Evolutionary conservation across 1,284 basidiomycete species (phyloP), one percentile per base, ranked within the genome.

Genomic region (Fereydounia khargensis): DNA sequence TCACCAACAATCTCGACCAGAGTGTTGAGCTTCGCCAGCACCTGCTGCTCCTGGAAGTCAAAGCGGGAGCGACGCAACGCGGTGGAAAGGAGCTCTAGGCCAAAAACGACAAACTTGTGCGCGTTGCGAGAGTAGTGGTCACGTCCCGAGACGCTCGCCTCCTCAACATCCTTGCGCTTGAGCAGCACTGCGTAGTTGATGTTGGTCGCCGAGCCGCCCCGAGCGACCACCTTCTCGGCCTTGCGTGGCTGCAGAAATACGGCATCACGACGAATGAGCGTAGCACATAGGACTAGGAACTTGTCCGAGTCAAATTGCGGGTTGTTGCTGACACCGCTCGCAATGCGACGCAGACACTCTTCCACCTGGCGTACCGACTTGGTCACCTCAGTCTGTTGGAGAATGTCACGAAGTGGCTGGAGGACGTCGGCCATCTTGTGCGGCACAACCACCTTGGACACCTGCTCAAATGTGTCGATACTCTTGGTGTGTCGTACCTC

Each of bases 1-100:
- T 98, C 94, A 25, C 92, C 95, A 38, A 97, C 87, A 10, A 87
- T 83, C 27, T 84, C 80, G 16, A 96, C 86, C 79, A 97, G 86
- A 0, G 89, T 84, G 44, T 94, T 89, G 18, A 98, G 80, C 32
- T 90, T 85, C 10, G 86, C 80, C 38, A 92, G 80, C 36, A 88
- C 81, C 19, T 82, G 79, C 3, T 80, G 65, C 64, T 95, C 84
- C 22, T 84, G 83, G 73, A 94, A 86, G 73, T 94, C 86, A 68
- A 97, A 95, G 23, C 86, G 86, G 57, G 85, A 86, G 10, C 90
- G 83, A 27, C 88, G 84, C 71, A 91, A 84, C 0, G 90, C 89
- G 2, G 89, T 90, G 62, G 87, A 84, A 67, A 98, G 88, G 10
- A 98, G 80, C 52, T 98, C 92, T 17, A 98, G 81, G 37, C 95